phyloP scores from a whole-genome alignment of 805 yeast genomes.

The Nakazawaea ernobii region DNA sequence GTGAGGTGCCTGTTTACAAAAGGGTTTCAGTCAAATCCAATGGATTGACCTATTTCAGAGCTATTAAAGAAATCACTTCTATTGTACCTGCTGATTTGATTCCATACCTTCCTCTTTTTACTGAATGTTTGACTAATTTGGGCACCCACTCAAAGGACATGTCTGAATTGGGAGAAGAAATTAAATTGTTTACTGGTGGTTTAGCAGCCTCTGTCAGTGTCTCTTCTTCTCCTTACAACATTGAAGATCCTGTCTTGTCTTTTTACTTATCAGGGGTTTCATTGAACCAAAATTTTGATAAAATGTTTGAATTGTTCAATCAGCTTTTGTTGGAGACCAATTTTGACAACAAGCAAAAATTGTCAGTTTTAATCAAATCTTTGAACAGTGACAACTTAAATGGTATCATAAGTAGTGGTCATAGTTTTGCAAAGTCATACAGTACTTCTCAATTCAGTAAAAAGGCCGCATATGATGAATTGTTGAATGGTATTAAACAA shows the following conservation, averaged over 20 bases:
- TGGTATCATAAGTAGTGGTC: slow-evolving; percentile 82
- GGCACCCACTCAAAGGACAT: slow-evolving; percentile 74
- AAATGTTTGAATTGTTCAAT: slow-evolving; percentile 60
- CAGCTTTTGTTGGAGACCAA: slow-evolving; percentile 68
- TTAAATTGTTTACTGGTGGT: slow-evolving; percentile 83
- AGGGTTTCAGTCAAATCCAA: slow-evolving; percentile 45
- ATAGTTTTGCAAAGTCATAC: slow-evolving; percentile 66
- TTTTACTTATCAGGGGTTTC: slow-evolving; percentile 65
- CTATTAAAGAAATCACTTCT: slow-evolving; percentile 50
- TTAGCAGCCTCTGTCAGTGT: slow-evolving; percentile 56
- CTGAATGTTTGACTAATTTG: slow-evolving; percentile 73
- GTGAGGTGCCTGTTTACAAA: slow-evolving; percentile 26
- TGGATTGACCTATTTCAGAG: slow-evolving; percentile 73
- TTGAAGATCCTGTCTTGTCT: slow-evolving; percentile 41
- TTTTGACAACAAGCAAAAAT: slow-evolving; percentile 59
- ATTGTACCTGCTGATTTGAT: slow-evolving; percentile 55
- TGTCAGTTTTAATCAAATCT: slow-evolving; percentile 66
- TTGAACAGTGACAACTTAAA: slow-evolving; percentile 74
- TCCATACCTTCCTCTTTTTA: slow-evolving; percentile 70
- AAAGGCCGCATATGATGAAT: slow-evolving; percentile 55
- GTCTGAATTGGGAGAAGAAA: slow-evolving; percentile 80
- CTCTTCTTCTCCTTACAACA: slow-evolving; percentile 46
- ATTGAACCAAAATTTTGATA: slow-evolving; percentile 53
- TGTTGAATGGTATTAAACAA: slow-evolving; percentile 71
- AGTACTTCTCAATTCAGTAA: slow-evolving; percentile 61